Conservation (phyloP, 129 eudicot species). For the Smallanthus sonchifolius region DNA sequence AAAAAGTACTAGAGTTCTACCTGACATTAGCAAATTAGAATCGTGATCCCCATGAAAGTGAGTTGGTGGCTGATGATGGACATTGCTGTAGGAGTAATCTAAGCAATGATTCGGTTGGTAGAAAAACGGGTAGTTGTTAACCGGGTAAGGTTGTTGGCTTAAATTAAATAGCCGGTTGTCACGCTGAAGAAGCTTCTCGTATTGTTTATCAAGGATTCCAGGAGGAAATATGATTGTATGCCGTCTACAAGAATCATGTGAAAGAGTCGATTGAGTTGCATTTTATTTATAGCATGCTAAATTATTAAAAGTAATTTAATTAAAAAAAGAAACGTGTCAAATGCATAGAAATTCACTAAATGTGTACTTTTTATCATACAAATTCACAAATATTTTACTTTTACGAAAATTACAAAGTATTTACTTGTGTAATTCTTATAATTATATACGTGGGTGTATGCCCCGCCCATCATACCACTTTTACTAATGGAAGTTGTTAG, state of each 20-base stretch:
- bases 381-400: not conserved
- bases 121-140: conserved; percentile 30
- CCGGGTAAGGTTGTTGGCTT: conserved; percentile 57
- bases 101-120: not conserved
- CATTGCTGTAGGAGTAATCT: conserved; percentile 4
- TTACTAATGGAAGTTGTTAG: not conserved
- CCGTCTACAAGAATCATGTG: conserved; percentile 25
- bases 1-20: conserved; percentile 13
- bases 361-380: not conserved
- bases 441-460: too few species aligned
- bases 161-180: conserved; percentile 37
- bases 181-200: conserved; percentile 51
- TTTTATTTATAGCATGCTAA: not conserved
- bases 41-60: conserved; percentile 7
- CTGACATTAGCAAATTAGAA: conserved; percentile 14
- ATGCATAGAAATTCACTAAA: not conserved
- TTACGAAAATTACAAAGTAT: not conserved
- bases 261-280: not conserved
- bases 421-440: too few species aligned
- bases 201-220: conserved; percentile 51
- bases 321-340: not conserved
- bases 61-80: conserved; percentile 5
- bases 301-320: not conserved
- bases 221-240: conserved; percentile 43
- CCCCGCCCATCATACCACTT: not conserved